phyloP scores from a whole-genome alignment of 1,139 yeast species.

The Magnusiomyces ingens region DNA sequence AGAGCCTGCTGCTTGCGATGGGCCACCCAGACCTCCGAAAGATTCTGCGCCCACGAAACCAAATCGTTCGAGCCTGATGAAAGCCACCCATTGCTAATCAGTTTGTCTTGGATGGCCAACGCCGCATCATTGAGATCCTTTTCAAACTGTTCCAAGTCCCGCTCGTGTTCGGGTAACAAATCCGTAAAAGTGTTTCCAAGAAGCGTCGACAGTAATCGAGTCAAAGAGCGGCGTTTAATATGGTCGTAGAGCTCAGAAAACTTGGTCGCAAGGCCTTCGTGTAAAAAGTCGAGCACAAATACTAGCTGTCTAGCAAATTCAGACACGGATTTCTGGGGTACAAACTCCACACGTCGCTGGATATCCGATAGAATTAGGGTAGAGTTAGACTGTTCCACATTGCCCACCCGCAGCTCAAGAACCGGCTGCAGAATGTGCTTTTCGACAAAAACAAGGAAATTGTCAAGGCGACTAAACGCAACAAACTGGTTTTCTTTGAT shows the following conservation, averaged over 20 bases:
- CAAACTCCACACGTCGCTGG: neutral
- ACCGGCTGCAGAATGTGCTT: constrained; percentile 21
- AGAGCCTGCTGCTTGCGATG: neutral
- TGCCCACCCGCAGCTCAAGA: constrained; percentile 17
- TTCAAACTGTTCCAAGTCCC: constrained; percentile 22
- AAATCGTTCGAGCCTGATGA: constrained; percentile 17
- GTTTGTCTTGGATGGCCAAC: constrained; percentile 12
- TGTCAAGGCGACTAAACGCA: constrained; percentile 12
- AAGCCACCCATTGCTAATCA: constrained; percentile 12
- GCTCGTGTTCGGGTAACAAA: constrained; percentile 22
- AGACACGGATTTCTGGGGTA: constrained; percentile 3
- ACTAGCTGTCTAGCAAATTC: constrained; percentile 17
- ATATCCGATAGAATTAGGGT: neutral
- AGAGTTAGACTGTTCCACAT: neutral
- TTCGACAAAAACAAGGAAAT: constrained; percentile 21
- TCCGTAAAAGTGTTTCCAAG: constrained; percentile 20
- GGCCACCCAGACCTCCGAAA: constrained; percentile 11
- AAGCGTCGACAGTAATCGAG: constrained; percentile 20
- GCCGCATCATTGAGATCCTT: constrained; percentile 17
- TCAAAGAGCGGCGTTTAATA: constrained; percentile 23
- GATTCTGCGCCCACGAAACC: constrained; percentile 3
- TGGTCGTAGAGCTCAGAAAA: constrained; percentile 17
- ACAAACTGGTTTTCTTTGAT: neutral
- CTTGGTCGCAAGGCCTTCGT: constrained; percentile 14
- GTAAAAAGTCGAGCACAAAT: constrained; percentile 20